Conservation (phyloP, 2,329 filamentous ascomycete species). For the Penicillium thymicola region DNA sequence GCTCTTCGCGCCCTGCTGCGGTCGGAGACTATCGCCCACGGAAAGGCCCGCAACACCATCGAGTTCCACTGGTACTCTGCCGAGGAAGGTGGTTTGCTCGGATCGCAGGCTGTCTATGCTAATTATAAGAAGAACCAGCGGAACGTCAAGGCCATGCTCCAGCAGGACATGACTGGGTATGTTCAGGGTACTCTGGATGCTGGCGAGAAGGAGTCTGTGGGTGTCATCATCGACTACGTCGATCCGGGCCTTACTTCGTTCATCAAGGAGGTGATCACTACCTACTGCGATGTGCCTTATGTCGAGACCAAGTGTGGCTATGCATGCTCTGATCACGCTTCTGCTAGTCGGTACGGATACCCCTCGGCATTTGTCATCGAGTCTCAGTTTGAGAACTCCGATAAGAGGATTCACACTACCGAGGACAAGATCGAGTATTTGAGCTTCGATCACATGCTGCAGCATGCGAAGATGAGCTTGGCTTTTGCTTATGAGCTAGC, state of each 20-base stretch:
- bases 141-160: constrained; percentile 91
- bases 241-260: constrained; percentile 78
- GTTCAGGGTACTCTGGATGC: constrained; percentile 77
- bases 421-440: constrained; percentile 69
- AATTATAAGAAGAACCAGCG: constrained; percentile 69
- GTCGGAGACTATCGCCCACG: constrained; percentile 65
- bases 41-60: constrained; percentile 76
- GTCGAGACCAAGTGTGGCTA: constrained; percentile 87
- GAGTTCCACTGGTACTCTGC: constrained; percentile 98
- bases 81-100: constrained; percentile 82
- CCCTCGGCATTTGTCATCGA: constrained; percentile 65
- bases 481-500: constrained; percentile 81
- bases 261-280: constrained; percentile 81
- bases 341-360: constrained; percentile 64
- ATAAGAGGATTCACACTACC: constrained; percentile 70
- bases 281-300: constrained; percentile 85
- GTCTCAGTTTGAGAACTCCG: constrained; percentile 57
- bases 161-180: constrained; percentile 97
- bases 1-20: constrained; percentile 76
- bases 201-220: constrained; percentile 78
- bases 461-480: constrained; percentile 82
- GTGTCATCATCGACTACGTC: constrained; percentile 90
- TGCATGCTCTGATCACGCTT: constrained; percentile 70
- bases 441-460: constrained; percentile 85
- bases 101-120: constrained; percentile 85